phyloP scores from a whole-genome alignment of 257 asterid species.

The Capsicum chinense region DNA sequence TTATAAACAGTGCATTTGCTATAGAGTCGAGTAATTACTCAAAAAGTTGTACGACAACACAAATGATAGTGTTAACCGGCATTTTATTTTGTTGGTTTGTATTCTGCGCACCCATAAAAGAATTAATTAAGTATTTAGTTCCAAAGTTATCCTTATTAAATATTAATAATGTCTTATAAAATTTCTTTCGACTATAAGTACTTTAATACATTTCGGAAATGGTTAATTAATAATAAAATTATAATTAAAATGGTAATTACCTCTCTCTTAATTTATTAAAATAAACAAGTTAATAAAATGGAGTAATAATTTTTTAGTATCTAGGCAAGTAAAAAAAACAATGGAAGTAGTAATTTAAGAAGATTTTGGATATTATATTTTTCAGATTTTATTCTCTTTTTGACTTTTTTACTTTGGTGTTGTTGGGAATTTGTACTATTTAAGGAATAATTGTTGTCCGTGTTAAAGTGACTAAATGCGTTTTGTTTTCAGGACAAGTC shows the following conservation, averaged over 20 bases:
- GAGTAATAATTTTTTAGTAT: background rate
- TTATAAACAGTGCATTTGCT: background rate
- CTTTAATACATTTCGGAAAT: no score
- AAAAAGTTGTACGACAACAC: background rate
- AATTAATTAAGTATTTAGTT: no score
- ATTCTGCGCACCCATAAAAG: no score
- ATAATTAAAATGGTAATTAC: background rate
- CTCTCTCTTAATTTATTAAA: no score
- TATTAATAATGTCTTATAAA: no score
- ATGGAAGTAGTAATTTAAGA: background rate
- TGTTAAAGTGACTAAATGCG: background rate
- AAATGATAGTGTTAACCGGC: background rate
- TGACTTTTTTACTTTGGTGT: background rate
- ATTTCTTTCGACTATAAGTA: no score
- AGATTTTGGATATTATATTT: background rate
- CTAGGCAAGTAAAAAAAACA: background rate
- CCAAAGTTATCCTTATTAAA: no score
- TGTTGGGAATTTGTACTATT: slow-evolving; percentile 6
- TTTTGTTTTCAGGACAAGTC: background rate
- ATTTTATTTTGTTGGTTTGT: background rate
- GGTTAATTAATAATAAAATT: no score
- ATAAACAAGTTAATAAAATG: background rate
- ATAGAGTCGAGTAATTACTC: background rate
- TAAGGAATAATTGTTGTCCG: background rate
- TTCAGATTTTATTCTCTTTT: background rate